Evolutionary conservation across 768 basidiomycete species (phyloP).

Genomic region (Brasilioporus rufonigricans): DNA sequence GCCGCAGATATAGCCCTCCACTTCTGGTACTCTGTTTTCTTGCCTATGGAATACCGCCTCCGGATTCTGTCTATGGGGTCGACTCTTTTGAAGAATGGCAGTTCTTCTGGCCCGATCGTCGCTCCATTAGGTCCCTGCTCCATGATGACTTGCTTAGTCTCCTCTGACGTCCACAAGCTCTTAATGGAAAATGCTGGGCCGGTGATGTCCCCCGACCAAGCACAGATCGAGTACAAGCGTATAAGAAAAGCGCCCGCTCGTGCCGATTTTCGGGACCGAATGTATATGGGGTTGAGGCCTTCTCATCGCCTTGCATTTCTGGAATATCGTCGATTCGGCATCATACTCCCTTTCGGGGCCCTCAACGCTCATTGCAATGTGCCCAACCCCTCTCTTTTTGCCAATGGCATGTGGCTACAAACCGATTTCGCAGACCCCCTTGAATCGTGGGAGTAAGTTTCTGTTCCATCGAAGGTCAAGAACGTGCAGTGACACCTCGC

Average conservation of each 20-base stretch:
- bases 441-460: constrained; percentile 47
- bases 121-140: constrained; percentile 14
- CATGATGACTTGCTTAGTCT: constrained; percentile 15
- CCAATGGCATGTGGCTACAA: constrained; percentile 44
- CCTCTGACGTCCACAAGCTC: constrained; percentile 5
- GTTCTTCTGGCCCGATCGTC: background rate
- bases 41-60: constrained; percentile 35
- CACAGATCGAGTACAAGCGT: constrained; percentile 32
- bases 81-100: constrained; percentile 9
- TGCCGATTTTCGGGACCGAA: constrained; percentile 43
- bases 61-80: constrained; percentile 21
- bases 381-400: constrained; percentile 47
- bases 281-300: constrained; percentile 39
- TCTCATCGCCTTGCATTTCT: constrained; percentile 44
- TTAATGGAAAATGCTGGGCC: constrained; percentile 15
- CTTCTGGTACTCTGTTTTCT: constrained; percentile 46
- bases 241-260: constrained; percentile 36
- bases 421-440: constrained; percentile 43
- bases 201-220: constrained; percentile 19
- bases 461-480: background rate
- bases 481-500: background rate
- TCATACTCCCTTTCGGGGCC: constrained; percentile 51
- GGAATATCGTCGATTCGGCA: constrained; percentile 38
- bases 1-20: constrained; percentile 47
- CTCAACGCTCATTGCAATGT: constrained; percentile 38